Evolutionary conservation across 208 protist species (phyloP).

Genomic region (Wallacemonas sp.): DNA sequence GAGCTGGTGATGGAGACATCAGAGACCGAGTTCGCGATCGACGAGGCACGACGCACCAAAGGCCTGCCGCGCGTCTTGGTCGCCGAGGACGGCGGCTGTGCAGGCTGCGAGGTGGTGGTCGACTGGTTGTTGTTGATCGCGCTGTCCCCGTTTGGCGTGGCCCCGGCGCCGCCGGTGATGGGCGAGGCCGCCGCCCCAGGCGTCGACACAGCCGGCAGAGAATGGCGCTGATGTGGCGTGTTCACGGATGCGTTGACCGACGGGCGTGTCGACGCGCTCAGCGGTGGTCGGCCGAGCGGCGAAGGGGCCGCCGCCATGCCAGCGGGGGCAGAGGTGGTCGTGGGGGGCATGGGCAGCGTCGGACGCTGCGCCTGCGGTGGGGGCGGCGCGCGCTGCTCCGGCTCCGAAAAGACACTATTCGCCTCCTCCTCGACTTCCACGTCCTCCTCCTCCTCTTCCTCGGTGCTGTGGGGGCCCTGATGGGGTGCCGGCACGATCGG

Average conservation of each 20-base stretch:
- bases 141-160: constrained; percentile 17
- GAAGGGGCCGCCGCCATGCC: constrained; percentile 11
- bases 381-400: constrained; percentile 21
- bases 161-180: constrained; percentile 20
- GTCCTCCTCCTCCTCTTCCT: neutral
- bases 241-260: neutral
- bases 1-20: constrained; percentile 17
- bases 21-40: constrained; percentile 10
- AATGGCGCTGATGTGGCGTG: neutral
- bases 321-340: neutral
- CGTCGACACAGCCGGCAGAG: constrained; percentile 2
- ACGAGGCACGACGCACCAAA: neutral
- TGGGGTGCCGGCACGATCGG: neutral
- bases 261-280: constrained; percentile 16
- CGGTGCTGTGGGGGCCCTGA: no score
- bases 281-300: constrained; percentile 19
- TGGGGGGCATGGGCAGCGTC: constrained; percentile 2
- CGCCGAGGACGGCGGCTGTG: neutral
- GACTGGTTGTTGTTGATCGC: constrained; percentile 23
- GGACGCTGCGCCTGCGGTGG: constrained; percentile 32
- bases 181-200: constrained; percentile 3
- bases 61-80: constrained; percentile 13
- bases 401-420: constrained; percentile 8
- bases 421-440: neutral
- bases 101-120: constrained; percentile 3